phyloP scores from a whole-genome alignment of 257 asterid genomes.

The Echites panduratus region DNA sequence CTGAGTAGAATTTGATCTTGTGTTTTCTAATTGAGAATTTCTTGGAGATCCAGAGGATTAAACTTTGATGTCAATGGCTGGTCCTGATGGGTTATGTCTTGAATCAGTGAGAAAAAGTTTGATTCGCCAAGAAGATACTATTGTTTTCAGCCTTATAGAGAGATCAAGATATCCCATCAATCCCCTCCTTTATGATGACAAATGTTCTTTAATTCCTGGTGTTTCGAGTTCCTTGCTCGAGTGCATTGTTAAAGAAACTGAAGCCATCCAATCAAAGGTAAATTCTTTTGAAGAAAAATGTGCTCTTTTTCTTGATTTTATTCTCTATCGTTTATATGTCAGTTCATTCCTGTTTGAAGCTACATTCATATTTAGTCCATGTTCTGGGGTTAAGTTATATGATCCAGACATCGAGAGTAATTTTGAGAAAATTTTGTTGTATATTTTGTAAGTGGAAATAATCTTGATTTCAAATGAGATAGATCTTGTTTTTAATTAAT shows the following conservation, averaged over 20 bases:
- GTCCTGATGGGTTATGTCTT: constrained; percentile 37
- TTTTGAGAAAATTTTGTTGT: not conserved
- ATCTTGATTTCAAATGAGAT: not conserved
- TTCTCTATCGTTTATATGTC: not conserved
- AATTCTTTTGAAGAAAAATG: not conserved
- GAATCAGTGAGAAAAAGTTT: constrained; percentile 62
- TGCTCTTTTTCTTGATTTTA: not conserved
- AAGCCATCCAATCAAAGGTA: constrained; percentile 83
- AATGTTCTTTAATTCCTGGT: constrained; percentile 1
- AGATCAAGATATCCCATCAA: constrained; percentile 54
- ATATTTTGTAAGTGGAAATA: not conserved
- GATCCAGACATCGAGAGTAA: not conserved
- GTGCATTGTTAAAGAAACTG: constrained; percentile 54
- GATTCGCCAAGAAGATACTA: constrained; percentile 74
- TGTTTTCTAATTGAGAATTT: too few species aligned
- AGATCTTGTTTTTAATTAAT: too few species aligned
- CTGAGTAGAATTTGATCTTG: too few species aligned
- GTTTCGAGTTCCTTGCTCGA: constrained; percentile 40
- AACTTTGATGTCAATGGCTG: not conserved
- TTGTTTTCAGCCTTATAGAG: constrained; percentile 64
- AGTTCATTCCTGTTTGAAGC: not conserved
- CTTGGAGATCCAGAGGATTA: too few species aligned
- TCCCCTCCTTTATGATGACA: constrained; percentile 36
- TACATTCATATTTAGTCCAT: not conserved
- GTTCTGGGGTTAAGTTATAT: not conserved